Evolutionary conservation across 1,284 basidiomycete species (phyloP).

Genomic region (Pulveroboletus sp.): DNA sequence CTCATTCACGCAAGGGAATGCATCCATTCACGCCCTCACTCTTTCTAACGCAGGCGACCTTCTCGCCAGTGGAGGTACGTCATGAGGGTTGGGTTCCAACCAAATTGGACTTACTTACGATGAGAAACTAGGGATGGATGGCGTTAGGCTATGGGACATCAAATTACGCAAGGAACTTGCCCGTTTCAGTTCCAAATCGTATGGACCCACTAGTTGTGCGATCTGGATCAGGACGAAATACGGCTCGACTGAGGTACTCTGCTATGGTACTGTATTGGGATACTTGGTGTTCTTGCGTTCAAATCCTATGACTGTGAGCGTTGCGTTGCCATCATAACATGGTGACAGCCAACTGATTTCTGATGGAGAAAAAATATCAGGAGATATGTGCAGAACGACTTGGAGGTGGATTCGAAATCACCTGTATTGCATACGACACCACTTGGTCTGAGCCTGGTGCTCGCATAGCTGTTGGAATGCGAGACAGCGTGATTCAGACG

Average conservation of each 20-base stretch:
- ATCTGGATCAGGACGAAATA: slow-evolving; percentile 3
- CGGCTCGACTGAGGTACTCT: slow-evolving; percentile 4
- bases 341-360: too few relatives aligned
- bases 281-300: slow-evolving; percentile 4
- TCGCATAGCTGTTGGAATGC: too few relatives aligned
- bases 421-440: too few relatives aligned
- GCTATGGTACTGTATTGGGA: slow-evolving; percentile 6
- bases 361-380: background rate
- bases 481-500: too few relatives aligned
- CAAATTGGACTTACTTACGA: too few relatives aligned
- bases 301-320: background rate
- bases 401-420: too few relatives aligned
- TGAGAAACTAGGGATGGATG: background rate
- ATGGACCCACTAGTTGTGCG: slow-evolving; percentile 1
- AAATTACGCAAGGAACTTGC: background rate
- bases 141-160: background rate
- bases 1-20: background rate
- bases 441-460: too few relatives aligned
- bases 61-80: slow-evolving; percentile 1
- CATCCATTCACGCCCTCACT: background rate
- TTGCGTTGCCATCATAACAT: background rate
- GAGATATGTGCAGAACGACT: too few relatives aligned
- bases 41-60: background rate
- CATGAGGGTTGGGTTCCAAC: too few relatives aligned
- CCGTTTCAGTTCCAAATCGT: background rate